These are phyloP conservation scores for Nakaseomyces sp. DNA, from an alignment of 1,139 yeast species.

Conservation along the genomic window DNA sequence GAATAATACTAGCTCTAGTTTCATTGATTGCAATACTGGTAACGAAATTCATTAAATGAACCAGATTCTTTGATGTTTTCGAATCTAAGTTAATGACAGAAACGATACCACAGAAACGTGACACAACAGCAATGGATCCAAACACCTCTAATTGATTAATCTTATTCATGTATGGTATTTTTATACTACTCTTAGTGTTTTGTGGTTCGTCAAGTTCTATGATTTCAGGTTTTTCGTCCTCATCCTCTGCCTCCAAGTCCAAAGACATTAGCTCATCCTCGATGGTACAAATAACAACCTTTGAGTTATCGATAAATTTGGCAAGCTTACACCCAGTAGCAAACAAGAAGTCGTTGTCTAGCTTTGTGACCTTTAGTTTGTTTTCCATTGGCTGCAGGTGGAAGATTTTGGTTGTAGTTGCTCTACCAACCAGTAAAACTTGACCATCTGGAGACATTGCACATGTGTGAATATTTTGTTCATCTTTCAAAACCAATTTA, in stretches of 20 bases:
- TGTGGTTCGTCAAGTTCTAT: slow-evolving; percentile 33
- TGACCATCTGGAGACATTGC: slow-evolving; percentile 60
- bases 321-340: slow-evolving; percentile 50
- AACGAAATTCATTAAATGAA: slow-evolving; percentile 50
- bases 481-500: slow-evolving; percentile 61
- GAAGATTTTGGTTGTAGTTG: slow-evolving; percentile 62
- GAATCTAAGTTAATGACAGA: slow-evolving; percentile 41
- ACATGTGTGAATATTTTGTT: slow-evolving; percentile 70
- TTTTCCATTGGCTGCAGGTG: slow-evolving; percentile 37
- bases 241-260: slow-evolving; percentile 37
- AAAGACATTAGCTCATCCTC: slow-evolving; percentile 56
- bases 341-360: slow-evolving; percentile 39
- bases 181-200: slow-evolving; percentile 26
- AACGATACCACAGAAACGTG: slow-evolving; percentile 59
- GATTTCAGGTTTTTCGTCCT: slow-evolving; percentile 35
- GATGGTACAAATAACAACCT: slow-evolving; percentile 51
- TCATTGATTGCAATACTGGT: slow-evolving; percentile 54
- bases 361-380: slow-evolving; percentile 45
- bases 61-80: slow-evolving; percentile 30
- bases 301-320: slow-evolving; percentile 37
- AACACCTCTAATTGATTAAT: slow-evolving; percentile 46
- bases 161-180: slow-evolving; percentile 35
- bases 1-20: slow-evolving; percentile 43
- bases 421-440: slow-evolving; percentile 62
- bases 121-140: slow-evolving; percentile 41